Evolutionary conservation across 768 basidiomycete species (phyloP).

Genomic region (Pulveroboletus ravenelii): DNA sequence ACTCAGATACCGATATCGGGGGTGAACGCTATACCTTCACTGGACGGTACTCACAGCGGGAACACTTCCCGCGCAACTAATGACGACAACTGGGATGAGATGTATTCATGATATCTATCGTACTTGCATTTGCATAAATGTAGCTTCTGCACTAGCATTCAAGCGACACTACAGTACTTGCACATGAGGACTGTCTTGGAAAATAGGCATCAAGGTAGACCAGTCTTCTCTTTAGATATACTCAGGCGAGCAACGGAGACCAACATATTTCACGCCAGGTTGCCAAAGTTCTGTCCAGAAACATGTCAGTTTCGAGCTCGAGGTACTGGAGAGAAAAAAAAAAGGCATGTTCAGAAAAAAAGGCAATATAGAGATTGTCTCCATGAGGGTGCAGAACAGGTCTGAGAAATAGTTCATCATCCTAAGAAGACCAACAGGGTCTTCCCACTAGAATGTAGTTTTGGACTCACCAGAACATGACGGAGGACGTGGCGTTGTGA

Average conservation of each 20-base stretch:
- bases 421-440: constrained; percentile 2
- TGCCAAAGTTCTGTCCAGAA: constrained; percentile 1
- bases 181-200: background rate
- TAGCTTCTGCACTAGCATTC: background rate
- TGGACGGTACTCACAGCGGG: constrained; percentile 6
- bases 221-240: too few relatives aligned
- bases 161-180: background rate
- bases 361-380: constrained; percentile 24
- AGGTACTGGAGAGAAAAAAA: background rate
- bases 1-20: constrained; percentile 24
- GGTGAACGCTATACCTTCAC: constrained; percentile 14
- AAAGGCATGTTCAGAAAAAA: constrained; percentile 13
- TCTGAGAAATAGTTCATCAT: constrained; percentile 28
- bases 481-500: too few relatives aligned
- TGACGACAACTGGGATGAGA: constrained; percentile 60
- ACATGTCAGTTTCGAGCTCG: constrained; percentile 5
- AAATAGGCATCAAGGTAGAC: too few relatives aligned
- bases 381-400: constrained; percentile 29
- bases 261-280: too few relatives aligned
- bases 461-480: constrained; percentile 10
- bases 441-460: background rate
- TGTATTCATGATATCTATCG: constrained; percentile 38
- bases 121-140: background rate
- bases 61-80: constrained; percentile 28
- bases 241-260: too few relatives aligned